Evolutionary conservation across 2,329 filamentous ascomycete genomes (phyloP).

Genomic region (Xylaria multiplex): DNA sequence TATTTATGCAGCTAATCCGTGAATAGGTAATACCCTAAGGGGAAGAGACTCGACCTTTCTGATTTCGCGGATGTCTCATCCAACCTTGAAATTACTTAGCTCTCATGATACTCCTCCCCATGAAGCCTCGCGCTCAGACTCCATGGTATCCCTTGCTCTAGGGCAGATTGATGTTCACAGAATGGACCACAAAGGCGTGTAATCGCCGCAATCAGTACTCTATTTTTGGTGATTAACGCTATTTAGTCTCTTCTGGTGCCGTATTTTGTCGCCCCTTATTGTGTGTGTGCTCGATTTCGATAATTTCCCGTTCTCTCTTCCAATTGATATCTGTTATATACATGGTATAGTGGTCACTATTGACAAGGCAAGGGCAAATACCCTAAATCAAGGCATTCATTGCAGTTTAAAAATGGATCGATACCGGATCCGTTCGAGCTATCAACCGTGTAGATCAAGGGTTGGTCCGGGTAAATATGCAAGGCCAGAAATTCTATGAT

Average conservation of each 20-base stretch:
- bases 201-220: background rate
- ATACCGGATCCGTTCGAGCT: slow-evolving; percentile 1
- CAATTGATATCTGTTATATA: background rate
- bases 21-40: slow-evolving; percentile 25
- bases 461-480: slow-evolving; percentile 30
- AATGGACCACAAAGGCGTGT: background rate
- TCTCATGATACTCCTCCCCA: background rate
- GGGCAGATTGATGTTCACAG: background rate
- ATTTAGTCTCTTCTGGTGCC: background rate
- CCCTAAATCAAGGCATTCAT: background rate
- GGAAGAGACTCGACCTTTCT: background rate
- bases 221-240: background rate
- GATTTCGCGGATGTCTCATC: background rate
- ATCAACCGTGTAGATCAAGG: background rate
- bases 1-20: slow-evolving; percentile 16
- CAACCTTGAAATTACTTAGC: background rate
- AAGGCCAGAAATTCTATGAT: slow-evolving; percentile 15
- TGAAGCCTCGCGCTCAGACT: background rate
- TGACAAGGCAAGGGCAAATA: background rate
- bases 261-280: background rate
- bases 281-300: background rate
- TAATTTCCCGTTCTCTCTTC: background rate
- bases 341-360: background rate
- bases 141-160: background rate
- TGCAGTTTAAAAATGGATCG: background rate